These are phyloP conservation scores for Eremothecium gossypii DNA, from an alignment of 1,139 yeast genomes.

Conservation along the genomic window DNA sequence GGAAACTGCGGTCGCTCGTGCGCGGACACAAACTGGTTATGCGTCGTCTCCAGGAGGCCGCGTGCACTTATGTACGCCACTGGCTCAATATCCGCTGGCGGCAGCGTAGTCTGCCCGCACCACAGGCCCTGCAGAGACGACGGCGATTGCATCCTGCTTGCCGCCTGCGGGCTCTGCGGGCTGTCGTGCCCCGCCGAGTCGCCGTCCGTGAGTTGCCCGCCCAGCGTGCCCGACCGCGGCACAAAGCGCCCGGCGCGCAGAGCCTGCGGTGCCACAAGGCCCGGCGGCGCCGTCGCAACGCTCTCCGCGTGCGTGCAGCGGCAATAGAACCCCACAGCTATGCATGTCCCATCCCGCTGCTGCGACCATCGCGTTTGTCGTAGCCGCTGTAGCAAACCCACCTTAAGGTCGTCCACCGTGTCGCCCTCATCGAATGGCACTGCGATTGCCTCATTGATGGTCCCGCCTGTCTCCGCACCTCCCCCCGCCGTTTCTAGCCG, in stretches of 20 bases:
- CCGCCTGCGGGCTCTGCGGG: not conserved
- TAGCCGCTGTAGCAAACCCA: constrained; percentile 18
- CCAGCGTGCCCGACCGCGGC: not conserved
- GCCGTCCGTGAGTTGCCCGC: not conserved
- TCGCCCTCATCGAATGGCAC: constrained; percentile 22
- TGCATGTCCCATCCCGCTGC: constrained; percentile 22
- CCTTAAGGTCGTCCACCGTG: constrained; percentile 26
- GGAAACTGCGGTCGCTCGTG: not conserved
- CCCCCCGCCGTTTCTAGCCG: not conserved
- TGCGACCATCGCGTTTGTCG: constrained; percentile 19
- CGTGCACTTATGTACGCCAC: not conserved
- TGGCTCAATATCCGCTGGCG: not conserved
- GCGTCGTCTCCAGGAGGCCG: not conserved
- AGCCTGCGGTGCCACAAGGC: not conserved
- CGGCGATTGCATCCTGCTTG: too few species aligned
- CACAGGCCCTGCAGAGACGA: too few species aligned
- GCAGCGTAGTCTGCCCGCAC: not conserved
- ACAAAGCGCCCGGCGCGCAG: not conserved
- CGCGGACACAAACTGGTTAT: not conserved
- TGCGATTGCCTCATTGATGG: constrained; percentile 19
- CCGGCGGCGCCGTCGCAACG: not conserved
- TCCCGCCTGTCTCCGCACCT: too few species aligned
- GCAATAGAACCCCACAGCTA: constrained; percentile 22
- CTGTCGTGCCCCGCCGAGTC: not conserved
- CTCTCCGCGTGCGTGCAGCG: not conserved